Base-by-base conservation (phyloP, 805 yeast genomes). In the Tetrapisispora namnaoensis region DNA sequence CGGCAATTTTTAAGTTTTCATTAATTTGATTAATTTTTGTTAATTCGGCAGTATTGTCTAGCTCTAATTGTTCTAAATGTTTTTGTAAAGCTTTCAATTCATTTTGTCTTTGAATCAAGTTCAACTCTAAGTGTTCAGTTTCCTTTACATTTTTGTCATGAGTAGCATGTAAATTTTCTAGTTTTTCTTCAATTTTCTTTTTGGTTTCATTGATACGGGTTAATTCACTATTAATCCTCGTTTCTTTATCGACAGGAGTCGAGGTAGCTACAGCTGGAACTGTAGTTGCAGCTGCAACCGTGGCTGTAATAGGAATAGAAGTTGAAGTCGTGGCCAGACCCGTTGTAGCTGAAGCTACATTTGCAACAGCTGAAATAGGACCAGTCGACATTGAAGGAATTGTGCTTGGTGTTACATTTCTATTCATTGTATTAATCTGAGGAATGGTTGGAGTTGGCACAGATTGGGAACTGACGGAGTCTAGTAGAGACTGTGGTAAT, bases 71-170 rank as follows among this genome's bases (percentile, higher is more conserved):
- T 0, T 87, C 78, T 1, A 86, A 71, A 57, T 89, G 90, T 48
- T 86, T 79, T 55, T 83, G 72, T 55, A 89, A 69, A 42, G 79
- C 75, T 49, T 82, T 87, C 4, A 83, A 74, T 59, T 89, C 95
- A 47, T 72, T 74, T 44, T 75, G 78, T 0, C 88, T 77, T 7
- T 74, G 66, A 20, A 68, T 65, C 54, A 87, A 71, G 39, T 76
- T 74, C 16, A 73, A 66, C 63, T 89, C 93, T 38, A 86, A 84
- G 52, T 80, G 79, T 51, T 79, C 80, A 27, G 86, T 88, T 62
- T 82, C 86, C 54, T 78, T 74, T 10, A 83, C 87, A 63, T 93
- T 96, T 49, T 76, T 76, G 37, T 88, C 90, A 60, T 90, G 89
- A 11, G 85, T 77, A 0, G 77, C 70, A 56, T 86, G 78, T 57